phyloP scores from a whole-genome alignment of 2,329 filamentous ascomycete genomes.

The Talaromyces sp. region DNA sequence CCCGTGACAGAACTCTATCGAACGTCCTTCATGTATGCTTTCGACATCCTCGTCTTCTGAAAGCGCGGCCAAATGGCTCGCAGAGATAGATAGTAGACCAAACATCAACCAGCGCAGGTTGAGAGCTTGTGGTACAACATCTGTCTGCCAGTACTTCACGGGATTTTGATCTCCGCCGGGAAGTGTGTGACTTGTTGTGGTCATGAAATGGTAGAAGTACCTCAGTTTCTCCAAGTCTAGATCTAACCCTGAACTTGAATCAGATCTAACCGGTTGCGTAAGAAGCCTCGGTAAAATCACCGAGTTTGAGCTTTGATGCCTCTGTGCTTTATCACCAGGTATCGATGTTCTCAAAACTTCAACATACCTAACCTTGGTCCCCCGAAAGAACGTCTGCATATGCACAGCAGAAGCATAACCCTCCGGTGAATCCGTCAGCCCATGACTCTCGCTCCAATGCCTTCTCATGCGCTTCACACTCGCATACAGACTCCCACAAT shows the following conservation, averaged over 20 bases:
- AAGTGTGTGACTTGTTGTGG: constrained; percentile 8
- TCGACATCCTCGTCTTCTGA: not conserved
- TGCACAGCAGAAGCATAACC: not conserved
- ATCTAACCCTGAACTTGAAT: not conserved
- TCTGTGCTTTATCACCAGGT: not conserved
- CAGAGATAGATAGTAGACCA: constrained; percentile 11
- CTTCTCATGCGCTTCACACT: constrained; percentile 11
- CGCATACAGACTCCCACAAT: constrained; percentile 9
- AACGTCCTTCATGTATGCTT: not conserved
- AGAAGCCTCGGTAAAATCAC: not conserved
- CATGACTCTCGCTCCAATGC: constrained; percentile 10
- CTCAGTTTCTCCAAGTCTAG: constrained; percentile 5
- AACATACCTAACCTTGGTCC: constrained; percentile 15
- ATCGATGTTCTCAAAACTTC: not conserved
- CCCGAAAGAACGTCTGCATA: constrained; percentile 16
- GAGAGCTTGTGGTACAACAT: constrained; percentile 3
- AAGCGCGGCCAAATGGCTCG: not conserved
- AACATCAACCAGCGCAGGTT: constrained; percentile 6
- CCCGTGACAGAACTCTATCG: not conserved
- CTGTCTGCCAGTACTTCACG: constrained; percentile 4
- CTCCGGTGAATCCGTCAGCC: not conserved
- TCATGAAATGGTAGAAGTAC: constrained; percentile 13
- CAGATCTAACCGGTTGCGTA: not conserved
- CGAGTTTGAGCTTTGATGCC: not conserved
- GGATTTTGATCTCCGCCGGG: not conserved